Evolutionary conservation across 2,329 filamentous ascomycete species (phyloP), one percentile per base, ranked within the genome.

Genomic region (Fusarium solani-melongenae): DNA sequence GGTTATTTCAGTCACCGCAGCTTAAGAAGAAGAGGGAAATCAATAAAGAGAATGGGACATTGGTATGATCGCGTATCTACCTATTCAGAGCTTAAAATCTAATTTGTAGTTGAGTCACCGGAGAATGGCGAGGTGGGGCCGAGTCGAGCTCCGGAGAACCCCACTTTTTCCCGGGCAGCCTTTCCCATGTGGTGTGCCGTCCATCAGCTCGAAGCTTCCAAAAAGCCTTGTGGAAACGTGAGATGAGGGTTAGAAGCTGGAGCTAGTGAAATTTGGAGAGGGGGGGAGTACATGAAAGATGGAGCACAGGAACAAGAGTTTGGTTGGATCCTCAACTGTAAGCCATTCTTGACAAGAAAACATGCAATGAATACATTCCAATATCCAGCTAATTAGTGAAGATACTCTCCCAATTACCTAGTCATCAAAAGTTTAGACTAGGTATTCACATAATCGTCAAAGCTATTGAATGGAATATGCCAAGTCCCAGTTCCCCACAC

Each of bases 401-500:
- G 12, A 5, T 2, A 5, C 4, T 29, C 17, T 12, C 27, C 4
- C 17, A 29, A 31, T 51, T 51, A 51, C 6, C 46, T 51, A 0
- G 14, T 6, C 15, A 29, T 49, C 44, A n/a, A 49, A 51, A 51
- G 24, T 29, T 51, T 29, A 51, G 24, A 24, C 46, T 51, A n/a
- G n/a, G n/a, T n/a, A 51, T 29, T 29, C 27, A 20, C 6, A 51
- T 12, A 5, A n/a, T 53, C 17, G 14, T 57, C n/a, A 67, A 53
- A 36, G 60, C 67, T 59, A 41, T 57, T 60, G 31, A 53, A 53
- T 20, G 6, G 27, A 53, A 53, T 14, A 20, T 31, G 46, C 46
- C 46, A 49, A 60, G 64, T 60, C 61, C 9, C 46, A 31, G 15
- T 66, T 69, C 64, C 64, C 73, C 64, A 73, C 73, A 76, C 36